Conservation (phyloP, 2,329 filamentous ascomycete genomes). For the Anisogramma anomala region DNA sequence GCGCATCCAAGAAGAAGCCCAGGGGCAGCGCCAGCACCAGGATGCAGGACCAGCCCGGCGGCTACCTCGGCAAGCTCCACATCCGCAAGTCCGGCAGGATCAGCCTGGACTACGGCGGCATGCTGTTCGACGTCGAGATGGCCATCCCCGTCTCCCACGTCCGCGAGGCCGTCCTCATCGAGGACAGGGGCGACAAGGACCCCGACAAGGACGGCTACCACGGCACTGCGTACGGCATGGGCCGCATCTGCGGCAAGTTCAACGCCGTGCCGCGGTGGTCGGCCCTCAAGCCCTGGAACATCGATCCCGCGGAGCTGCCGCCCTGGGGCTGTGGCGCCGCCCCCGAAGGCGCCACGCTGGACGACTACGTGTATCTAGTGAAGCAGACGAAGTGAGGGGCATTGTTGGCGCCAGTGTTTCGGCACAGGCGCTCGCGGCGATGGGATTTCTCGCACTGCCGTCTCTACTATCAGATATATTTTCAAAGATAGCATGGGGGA, state of each 20-base stretch:
- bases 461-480: too few relatives aligned
- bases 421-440: too few relatives aligned
- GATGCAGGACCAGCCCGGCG: conserved; percentile 30
- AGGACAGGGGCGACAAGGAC: conserved; percentile 31
- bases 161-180: conserved; percentile 47
- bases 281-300: conserved; percentile 46
- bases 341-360: conserved; percentile 2
- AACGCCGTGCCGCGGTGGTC: conserved; percentile 47
- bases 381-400: background rate
- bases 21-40: conserved; percentile 20
- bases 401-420: too few relatives aligned
- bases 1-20: conserved; percentile 22
- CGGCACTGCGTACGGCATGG: conserved; percentile 49
- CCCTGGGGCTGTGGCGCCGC: conserved; percentile 10
- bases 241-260: conserved; percentile 51
- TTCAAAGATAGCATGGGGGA: too few relatives aligned
- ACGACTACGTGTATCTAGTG: background rate
- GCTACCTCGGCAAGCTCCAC: conserved; percentile 48
- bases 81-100: conserved; percentile 51
- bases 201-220: conserved; percentile 23
- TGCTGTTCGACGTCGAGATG: conserved; percentile 41
- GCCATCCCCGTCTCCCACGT: conserved; percentile 41
- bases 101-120: conserved; percentile 52
- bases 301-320: conserved; percentile 25
- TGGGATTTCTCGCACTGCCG: too few relatives aligned